These are phyloP conservation scores for Macrophomina phaseolina DNA, from an alignment of 2,329 filamentous ascomycete species.

Conservation along the genomic window DNA sequence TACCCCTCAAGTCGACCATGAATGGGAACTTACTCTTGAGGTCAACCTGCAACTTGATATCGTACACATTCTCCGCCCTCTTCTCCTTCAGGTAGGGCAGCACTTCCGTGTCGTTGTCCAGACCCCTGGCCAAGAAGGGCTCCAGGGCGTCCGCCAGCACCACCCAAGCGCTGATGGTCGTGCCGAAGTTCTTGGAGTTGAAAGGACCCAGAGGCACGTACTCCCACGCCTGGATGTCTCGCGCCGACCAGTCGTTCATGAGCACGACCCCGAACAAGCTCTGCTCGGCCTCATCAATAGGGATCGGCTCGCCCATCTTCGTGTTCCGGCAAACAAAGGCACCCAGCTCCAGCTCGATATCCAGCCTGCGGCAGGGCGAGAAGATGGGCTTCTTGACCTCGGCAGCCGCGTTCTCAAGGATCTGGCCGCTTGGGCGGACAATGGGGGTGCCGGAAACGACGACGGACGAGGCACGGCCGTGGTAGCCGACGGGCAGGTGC, in stretches of 20 bases:
- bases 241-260: conserved; percentile 86
- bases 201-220: conserved; percentile 83
- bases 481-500: conserved; percentile 81
- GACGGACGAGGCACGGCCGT: conserved; percentile 77
- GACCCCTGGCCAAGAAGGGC: conserved; percentile 63
- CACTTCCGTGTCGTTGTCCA: conserved; percentile 61
- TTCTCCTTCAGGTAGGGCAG: conserved; percentile 70
- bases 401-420: conserved; percentile 67
- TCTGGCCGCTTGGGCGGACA: conserved; percentile 76
- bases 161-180: conserved; percentile 79
- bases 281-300: conserved; percentile 68
- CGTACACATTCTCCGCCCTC: conserved; percentile 64
- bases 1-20: too few relatives aligned
- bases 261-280: conserved; percentile 80
- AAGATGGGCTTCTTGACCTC: conserved; percentile 68
- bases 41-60: conserved; percentile 73
- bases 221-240: conserved; percentile 85
- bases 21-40: conserved; percentile 51
- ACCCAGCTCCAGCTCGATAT: conserved; percentile 81
- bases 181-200: conserved; percentile 83
- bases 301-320: conserved; percentile 67
- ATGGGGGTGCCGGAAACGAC: conserved; percentile 77
- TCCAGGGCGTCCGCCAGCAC: conserved; percentile 78
- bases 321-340: conserved; percentile 73
- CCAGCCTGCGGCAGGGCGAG: conserved; percentile 68